phyloP scores from a whole-genome alignment of 1,139 yeast genomes.

The Protomyces inouyei region DNA sequence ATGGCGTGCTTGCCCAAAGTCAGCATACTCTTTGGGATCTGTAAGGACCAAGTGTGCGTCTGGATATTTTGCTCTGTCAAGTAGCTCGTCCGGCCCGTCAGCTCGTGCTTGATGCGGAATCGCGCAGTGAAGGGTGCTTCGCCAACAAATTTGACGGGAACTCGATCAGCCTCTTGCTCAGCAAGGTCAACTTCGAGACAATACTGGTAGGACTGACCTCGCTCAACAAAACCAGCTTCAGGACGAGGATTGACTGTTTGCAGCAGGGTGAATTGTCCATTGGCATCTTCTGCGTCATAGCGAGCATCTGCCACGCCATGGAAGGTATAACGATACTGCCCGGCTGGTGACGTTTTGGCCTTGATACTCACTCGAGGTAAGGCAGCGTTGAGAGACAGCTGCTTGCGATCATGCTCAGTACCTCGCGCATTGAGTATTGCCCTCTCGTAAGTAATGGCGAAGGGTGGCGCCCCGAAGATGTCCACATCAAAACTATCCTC shows the following conservation, averaged over 20 bases:
- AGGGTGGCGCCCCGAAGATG: slow-evolving; percentile 63
- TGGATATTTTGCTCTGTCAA: slow-evolving; percentile 41
- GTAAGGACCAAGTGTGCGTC: slow-evolving; percentile 39
- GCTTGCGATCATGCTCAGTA: slow-evolving; percentile 43
- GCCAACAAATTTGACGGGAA: slow-evolving; percentile 42
- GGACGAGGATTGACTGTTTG: slow-evolving; percentile 66
- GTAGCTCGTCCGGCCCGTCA: slow-evolving; percentile 48
- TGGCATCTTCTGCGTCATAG: slow-evolving; percentile 48
- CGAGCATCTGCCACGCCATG: slow-evolving; percentile 61
- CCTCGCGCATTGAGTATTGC: slow-evolving; percentile 24
- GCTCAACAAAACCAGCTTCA: slow-evolving; percentile 47
- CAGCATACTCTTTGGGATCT: slow-evolving; percentile 45
- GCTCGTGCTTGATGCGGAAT: slow-evolving; percentile 52
- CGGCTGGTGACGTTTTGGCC: slow-evolving; percentile 44
- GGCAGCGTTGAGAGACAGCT: slow-evolving; percentile 47
- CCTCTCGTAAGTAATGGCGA: slow-evolving; percentile 58
- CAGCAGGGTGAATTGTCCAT: slow-evolving; percentile 45
- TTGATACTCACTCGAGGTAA: slow-evolving; percentile 49
- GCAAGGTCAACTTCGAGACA: slow-evolving; percentile 45
- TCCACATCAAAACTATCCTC: slow-evolving; percentile 51
- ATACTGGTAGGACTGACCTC: slow-evolving; percentile 49
- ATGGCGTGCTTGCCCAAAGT: slow-evolving; percentile 56
- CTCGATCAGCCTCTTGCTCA: slow-evolving; percentile 45
- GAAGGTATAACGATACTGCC: slow-evolving; percentile 59
- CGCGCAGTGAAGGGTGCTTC: slow-evolving; percentile 58